Evolutionary conservation across 192 early-diverging fungal species (phyloP).

Genomic region (Podila horticola): DNA sequence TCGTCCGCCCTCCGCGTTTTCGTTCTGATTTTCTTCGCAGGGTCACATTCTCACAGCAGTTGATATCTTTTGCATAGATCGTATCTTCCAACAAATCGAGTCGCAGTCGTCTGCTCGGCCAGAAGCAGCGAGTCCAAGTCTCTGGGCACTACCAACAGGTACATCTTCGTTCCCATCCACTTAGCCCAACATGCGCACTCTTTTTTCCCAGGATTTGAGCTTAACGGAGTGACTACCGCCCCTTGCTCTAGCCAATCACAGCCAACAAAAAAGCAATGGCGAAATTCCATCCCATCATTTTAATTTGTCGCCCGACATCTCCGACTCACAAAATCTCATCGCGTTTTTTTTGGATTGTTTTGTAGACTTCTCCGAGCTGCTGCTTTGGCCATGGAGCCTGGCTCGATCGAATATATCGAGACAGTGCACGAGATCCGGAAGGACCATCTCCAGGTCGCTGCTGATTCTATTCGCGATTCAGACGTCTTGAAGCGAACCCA

Average conservation of each 20-base stretch:
- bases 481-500: constrained; percentile 61
- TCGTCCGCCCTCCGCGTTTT: constrained; percentile 8
- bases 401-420: constrained; percentile 70
- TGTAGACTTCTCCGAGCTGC: constrained; percentile 74
- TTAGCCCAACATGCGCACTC: constrained; percentile 32
- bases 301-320: background rate
- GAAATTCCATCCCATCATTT: constrained; percentile 6
- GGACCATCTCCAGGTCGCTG: constrained; percentile 79
- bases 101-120: constrained; percentile 93
- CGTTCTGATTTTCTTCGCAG: no score
- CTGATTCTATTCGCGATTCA: constrained; percentile 59
- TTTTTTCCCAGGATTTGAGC: constrained; percentile 2
- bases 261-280: background rate
- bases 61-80: constrained; percentile 41
- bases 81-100: constrained; percentile 73
- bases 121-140: constrained; percentile 89
- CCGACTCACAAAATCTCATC: constrained; percentile 3
- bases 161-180: background rate
- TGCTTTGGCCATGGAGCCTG: constrained; percentile 73
- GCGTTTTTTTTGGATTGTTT: constrained; percentile 13
- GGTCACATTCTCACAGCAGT: background rate
- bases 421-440: constrained; percentile 86
- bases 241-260: background rate
- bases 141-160: constrained; percentile 90
- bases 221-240: no score